Evolutionary conservation across 768 basidiomycete species (phyloP), one percentile per base, ranked within the genome.

Genomic region (Pleurotus tuoliensis): DNA sequence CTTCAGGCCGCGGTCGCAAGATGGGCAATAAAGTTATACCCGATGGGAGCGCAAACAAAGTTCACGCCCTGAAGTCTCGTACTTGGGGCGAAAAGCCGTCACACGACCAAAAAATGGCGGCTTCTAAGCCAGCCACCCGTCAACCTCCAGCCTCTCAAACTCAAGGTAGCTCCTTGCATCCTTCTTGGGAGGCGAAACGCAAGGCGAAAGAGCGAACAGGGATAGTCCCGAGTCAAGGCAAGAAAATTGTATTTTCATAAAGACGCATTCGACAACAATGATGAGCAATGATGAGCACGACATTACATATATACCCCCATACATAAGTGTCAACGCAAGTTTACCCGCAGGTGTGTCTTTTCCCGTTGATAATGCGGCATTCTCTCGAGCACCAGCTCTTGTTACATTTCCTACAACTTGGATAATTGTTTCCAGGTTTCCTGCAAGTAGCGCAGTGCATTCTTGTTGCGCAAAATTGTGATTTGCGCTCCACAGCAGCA

Each of bases 111-210:
- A 24, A 22, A 27, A 6, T 12, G 25, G 22, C 3, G 34, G 15
- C 39, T 18, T 53, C 37, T n/a, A 20, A 53, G 12, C 18, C 20
- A 38, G 37, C n/a, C 20, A 30, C 48, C 25, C 22, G n/a, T 34
- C 22, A 59, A 53, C 44, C 44, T 20, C 56, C 59, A 55, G 54
- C 60, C 49, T 39, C 53, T 39, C 5, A 67, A 77, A 40, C 53
- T 39, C 4, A 67, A 77, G 66, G 67, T 70, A 18, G 65, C 68
- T 58, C 76, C 82, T 27, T 97, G 55, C 97, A 99, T 71, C 96
- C 97, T 2, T 96, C 93, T 12, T 99, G 97, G 96, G 92, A 92
- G 69, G 97, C 97, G 5, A 98, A 95, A 73, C 81, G 79, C 70
- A 86, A 83, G 68, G 69, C 87, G 58, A 84, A 82, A 71, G 76